phyloP scores from a whole-genome alignment of 75 land plant genomes.

The Cryptomeria japonica region DNA sequence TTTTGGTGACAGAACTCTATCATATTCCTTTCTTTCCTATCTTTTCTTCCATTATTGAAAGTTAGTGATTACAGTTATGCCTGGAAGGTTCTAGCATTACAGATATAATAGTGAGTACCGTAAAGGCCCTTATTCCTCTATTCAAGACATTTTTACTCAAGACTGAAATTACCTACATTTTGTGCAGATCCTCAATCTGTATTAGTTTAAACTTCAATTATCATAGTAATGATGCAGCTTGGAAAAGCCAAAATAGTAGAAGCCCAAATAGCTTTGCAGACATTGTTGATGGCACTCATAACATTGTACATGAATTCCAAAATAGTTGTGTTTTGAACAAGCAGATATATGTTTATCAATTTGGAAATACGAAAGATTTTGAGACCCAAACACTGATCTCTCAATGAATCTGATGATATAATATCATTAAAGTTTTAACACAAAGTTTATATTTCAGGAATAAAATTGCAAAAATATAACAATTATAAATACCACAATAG shows the following conservation, averaged over 20 bases:
- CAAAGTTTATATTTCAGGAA: neutral
- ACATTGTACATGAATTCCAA: neutral
- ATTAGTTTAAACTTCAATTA: neutral
- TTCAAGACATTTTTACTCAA: neutral
- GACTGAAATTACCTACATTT: neutral
- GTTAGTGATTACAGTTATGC: neutral
- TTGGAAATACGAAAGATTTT: neutral
- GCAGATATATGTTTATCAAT: neutral
- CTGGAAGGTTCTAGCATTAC: neutral
- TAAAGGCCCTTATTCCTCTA: neutral
- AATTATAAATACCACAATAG: conserved; percentile 51
- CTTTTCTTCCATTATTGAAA: neutral
- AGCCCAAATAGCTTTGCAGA: neutral
- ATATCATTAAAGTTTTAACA: neutral
- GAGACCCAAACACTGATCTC: neutral
- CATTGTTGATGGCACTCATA: neutral
- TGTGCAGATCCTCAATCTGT: neutral
- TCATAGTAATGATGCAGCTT: neutral
- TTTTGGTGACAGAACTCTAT: conserved; percentile 10
- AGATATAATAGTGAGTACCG: neutral
- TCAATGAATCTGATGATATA: neutral
- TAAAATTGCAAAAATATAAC: neutral
- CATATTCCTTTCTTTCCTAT: neutral
- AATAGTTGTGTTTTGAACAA: neutral
- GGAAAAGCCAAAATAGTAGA: neutral